A percentile compares a stretch with the other conserved stretches of the same genome.
Evolutionary conservation across 2,329 filamentous ascomycete genomes (phyloP).

Genomic region (Fusarium dlaminii): DNA sequence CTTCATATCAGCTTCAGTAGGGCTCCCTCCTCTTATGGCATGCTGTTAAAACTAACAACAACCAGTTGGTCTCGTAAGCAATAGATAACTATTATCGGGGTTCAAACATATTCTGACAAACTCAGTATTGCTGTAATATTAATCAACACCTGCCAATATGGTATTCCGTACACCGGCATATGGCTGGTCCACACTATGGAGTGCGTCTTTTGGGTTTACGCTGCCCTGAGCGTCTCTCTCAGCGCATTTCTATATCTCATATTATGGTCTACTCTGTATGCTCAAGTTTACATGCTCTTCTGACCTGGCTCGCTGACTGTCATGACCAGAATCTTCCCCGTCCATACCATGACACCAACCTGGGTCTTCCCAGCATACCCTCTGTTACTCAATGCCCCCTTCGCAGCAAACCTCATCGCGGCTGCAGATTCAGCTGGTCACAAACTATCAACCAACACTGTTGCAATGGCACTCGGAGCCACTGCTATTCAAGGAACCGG

Average conservation of each 20-base stretch:
- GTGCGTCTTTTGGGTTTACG: conserved; percentile 79
- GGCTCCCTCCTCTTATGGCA: conserved; percentile 10
- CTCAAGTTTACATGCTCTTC: not conserved
- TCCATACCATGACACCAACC: conserved; percentile 85
- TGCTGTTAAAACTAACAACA: not conserved
- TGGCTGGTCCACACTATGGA: conserved; percentile 72
- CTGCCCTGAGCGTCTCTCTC: conserved; percentile 70
- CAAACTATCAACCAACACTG: conserved; percentile 47
- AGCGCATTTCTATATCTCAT: conserved; percentile 79
- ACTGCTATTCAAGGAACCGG: conserved; percentile 64
- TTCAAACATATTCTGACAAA: not conserved
- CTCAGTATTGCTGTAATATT: conserved; percentile 76
- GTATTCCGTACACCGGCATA: conserved; percentile 65
- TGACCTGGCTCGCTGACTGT: not conserved
- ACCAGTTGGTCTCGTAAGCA: conserved; percentile 56
- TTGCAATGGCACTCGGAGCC: conserved; percentile 60
- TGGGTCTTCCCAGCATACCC: conserved; percentile 92
- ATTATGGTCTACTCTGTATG: conserved; percentile 70
- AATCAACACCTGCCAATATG: conserved; percentile 83
- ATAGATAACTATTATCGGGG: not conserved
- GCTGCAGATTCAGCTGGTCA: conserved; percentile 46
- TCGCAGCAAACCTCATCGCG: conserved; percentile 68
- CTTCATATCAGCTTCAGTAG: conserved; percentile 75
- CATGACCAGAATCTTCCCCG: conserved; percentile 61
- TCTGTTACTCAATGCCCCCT: conserved; percentile 78